Base-by-base conservation (phyloP, 75 land plant genomes). In the Chamaecyparis obtusa region DNA sequence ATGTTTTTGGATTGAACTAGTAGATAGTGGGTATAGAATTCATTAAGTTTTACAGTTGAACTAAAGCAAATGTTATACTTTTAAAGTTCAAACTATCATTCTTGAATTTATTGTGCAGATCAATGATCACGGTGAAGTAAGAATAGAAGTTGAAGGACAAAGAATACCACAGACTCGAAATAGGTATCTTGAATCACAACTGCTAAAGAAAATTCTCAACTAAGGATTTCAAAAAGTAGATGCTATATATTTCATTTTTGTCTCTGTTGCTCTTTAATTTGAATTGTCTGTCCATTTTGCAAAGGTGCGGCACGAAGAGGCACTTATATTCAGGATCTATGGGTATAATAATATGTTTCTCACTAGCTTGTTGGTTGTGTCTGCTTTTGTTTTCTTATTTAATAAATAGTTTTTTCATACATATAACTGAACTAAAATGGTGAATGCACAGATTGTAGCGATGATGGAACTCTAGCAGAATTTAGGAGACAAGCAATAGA, bases 241-340 rank as follows among this genome's bases (percentile, higher is more conserved):
- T 44, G 48, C 49, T 9, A n/a, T 81, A 46, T 81, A 46, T 81
- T 81, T n/a, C 24, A 15, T 10, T 43, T 46, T 81, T 46, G 32
- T 81, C 43, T 44, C 27, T 43, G 43, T 41, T n/a, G 15, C 43
- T 81, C 83, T 81, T 81, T 43, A n/a, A 46, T 81, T 46, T 81
- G 48, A 35, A 17, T 39, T 81, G 1, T 81, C 16, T 14, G 30
- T 81, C n/a, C 27, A 21, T 37, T 78, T 19, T 78, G 81, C 81
- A 41, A 78, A 78, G 81, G 39, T 81, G 83, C 51, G 48, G 83
- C 48, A 46, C 51, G 54, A 81, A 81, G 83, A 81, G 83, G 83
- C 83, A 43, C 49, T 44, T 46, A 41, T 81, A 81, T 81, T 81
- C 83, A 81, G 51, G 51, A 24, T 81, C 83, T 27, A 46, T 30